Conservation (phyloP, 768 basidiomycete species). For the Hydnomerulius pinastri region DNA sequence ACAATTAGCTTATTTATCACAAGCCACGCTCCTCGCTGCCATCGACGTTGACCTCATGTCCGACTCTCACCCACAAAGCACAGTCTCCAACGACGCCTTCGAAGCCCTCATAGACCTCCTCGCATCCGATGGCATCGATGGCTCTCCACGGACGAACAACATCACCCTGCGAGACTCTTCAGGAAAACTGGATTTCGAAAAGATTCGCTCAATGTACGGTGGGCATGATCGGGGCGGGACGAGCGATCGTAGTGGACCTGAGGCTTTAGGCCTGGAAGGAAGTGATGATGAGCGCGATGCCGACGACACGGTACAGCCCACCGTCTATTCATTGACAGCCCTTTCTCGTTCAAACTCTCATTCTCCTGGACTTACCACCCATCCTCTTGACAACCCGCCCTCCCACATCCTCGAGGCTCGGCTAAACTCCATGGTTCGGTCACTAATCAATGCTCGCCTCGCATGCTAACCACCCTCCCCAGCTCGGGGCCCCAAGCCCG, state of each 20-base stretch:
- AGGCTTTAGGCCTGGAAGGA: no score
- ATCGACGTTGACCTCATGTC: no score
- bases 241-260: background rate
- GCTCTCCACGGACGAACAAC: conserved; percentile 4
- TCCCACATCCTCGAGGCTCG: no score
- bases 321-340: background rate
- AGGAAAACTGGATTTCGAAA: conserved; percentile 33
- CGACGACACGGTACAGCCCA: conserved; percentile 8
- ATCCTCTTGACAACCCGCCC: no score
- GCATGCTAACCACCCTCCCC: conserved; percentile 5
- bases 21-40: no score
- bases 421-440: no score
- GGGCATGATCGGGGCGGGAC: conserved; percentile 9
- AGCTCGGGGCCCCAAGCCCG: conserved; percentile 6
- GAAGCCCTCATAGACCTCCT: conserved; percentile 33
- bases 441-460: conserved; percentile 15
- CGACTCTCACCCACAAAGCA: conserved; percentile 20
- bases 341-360: conserved; percentile 15
- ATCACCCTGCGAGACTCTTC: conserved; percentile 24
- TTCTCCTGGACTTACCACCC: conserved; percentile 26
- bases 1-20: no score
- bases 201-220: conserved; percentile 30
- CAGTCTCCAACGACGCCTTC: conserved; percentile 22
- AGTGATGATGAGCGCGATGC: conserved; percentile 21
- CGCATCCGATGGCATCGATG: conserved; percentile 26